Base-by-base conservation (phyloP, 2,329 filamentous ascomycete species). In the Boeremia exigua region DNA sequence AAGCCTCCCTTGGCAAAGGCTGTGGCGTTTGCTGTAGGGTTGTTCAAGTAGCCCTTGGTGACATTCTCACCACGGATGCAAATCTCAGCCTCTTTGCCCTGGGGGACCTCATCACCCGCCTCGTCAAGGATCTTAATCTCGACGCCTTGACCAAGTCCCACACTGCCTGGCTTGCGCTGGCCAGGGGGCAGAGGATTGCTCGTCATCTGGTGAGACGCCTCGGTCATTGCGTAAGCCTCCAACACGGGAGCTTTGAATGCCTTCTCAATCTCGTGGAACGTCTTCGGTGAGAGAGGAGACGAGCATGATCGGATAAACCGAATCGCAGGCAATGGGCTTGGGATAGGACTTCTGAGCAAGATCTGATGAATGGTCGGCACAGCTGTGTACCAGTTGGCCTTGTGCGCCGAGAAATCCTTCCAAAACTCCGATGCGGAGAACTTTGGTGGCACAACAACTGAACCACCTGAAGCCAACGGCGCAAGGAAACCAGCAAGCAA, bases 321-420 rank as follows among this genome's bases (percentile, higher is more conserved):
- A 69, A 96, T 95, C 14, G 82, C 74, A 2, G 90, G 90, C 53
- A 87, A 81, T 1, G 88, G 88, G 51, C 73, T 83, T 4, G 91
- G 92, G 3, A 84, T 74, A 6, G 89, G 86, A 63, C 84, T 87
- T 77, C 89, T 91, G 55, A 96, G 85, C 4, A 96, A 82, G 67
- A 96, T 94, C 71, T 95, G 91, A 75, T 96, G 92, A 72, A 96
- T 96, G 0, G 92, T 96, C 1, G 92, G 92, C n/a, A 95, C 92
- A 1, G 92, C 92, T 0, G 91, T 95, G 78, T 95, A 96, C 92
- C 92, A 96, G 74, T 91, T 96, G 25, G 91, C 92, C 61, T 86
- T 82, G 79, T 92, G 82, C 6, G 82, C 80, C 63, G 82, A 82
- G 68, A 95, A 95, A 73, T 95, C 88, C 23, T 77, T 75, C 92